Evolutionary conservation across 768 basidiomycete genomes (phyloP).

Genomic region (Lanmaoa pseudosensibilis): DNA sequence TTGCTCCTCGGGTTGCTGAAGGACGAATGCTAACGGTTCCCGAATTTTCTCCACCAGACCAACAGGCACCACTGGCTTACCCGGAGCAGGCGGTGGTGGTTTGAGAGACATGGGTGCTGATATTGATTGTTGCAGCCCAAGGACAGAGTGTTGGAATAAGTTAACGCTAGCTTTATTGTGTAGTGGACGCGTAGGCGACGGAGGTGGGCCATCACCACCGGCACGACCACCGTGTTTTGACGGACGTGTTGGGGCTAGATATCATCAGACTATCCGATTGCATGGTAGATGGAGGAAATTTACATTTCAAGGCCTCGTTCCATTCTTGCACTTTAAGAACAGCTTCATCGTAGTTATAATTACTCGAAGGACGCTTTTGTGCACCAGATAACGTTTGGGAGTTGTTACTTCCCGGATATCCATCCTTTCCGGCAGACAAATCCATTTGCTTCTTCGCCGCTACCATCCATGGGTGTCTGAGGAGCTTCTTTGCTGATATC

Average conservation of each 20-base stretch:
- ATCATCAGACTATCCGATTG: constrained; percentile 4
- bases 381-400: constrained; percentile 36
- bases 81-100: constrained; percentile 15
- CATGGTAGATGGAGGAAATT: constrained; percentile 16
- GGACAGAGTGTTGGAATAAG: constrained; percentile 33
- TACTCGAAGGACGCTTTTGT: constrained; percentile 56
- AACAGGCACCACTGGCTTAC: constrained; percentile 26
- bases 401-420: constrained; percentile 31
- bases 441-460: constrained; percentile 75
- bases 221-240: constrained; percentile 61
- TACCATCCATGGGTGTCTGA: constrained; percentile 96
- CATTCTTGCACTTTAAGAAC: constrained; percentile 96
- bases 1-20: constrained; percentile 79
- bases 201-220: constrained; percentile 40
- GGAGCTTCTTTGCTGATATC: constrained; percentile 88
- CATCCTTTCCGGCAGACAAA: constrained; percentile 31
- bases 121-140: constrained; percentile 36
- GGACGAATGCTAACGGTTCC: constrained; percentile 61
- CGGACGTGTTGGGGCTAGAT: constrained; percentile 67
- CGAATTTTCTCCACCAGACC: constrained; percentile 40
- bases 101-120: constrained; percentile 33
- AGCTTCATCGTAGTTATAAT: constrained; percentile 91
- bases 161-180: constrained; percentile 29
- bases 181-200: constrained; percentile 41
- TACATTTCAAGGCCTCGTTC: constrained; percentile 96